phyloP scores from a whole-genome alignment of 495 filamentous ascomycete genomes.

The Astrothelium macrocarpum region DNA sequence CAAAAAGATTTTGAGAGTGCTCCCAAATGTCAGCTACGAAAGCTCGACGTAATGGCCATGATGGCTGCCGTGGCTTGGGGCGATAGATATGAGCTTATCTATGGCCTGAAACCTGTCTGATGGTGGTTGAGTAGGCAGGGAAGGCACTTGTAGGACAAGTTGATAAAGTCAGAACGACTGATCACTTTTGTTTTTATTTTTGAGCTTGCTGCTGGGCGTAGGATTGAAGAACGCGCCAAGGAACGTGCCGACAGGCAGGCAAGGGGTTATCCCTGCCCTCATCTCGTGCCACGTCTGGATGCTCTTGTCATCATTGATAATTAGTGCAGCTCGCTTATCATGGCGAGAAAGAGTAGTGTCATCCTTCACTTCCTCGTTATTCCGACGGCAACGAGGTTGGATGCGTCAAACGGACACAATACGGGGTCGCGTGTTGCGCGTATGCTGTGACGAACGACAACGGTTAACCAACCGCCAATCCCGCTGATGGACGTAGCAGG shows the following conservation, averaged over 20 bases:
- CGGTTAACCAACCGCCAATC: not conserved
- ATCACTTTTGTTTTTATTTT: constrained; percentile 3
- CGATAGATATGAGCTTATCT: not conserved
- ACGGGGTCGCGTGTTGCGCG: not conserved
- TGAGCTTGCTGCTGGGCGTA: not conserved
- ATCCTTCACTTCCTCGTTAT: not conserved
- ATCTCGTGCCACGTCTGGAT: not conserved
- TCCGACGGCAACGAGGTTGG: not conserved
- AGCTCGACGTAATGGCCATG: not conserved
- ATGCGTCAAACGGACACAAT: not conserved
- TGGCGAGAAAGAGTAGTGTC: not conserved
- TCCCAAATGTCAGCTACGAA: constrained; percentile 2
- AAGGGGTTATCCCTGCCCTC: not conserved
- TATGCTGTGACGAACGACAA: not conserved
- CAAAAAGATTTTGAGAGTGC: not conserved
- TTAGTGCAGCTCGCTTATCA: not conserved
- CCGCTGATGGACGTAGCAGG: not conserved
- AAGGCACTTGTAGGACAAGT: not conserved
- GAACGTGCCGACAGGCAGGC: not conserved
- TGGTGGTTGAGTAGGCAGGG: not conserved
- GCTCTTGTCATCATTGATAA: not conserved
- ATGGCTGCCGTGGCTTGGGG: not conserved
- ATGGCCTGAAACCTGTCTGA: not conserved
- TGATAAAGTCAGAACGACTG: not conserved
- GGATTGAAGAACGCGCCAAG: not conserved